Conservation (phyloP, 75 land plant species). For the Isoetes taiwanensis region DNA sequence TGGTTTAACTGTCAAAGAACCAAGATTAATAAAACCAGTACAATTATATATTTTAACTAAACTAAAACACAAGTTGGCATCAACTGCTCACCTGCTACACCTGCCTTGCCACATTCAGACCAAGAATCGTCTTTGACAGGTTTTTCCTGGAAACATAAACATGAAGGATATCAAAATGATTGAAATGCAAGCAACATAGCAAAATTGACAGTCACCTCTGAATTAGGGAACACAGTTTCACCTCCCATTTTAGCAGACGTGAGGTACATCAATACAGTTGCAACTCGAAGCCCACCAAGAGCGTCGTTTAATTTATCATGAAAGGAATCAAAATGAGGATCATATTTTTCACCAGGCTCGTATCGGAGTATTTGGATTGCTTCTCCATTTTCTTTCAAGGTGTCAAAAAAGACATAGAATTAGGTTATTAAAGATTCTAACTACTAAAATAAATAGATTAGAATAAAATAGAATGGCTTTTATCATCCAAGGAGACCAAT, state of each 20-base stretch:
- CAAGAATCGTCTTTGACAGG: conserved; percentile 42
- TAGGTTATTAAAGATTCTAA: neutral
- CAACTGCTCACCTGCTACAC: conserved; percentile 47
- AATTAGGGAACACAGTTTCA: conserved; percentile 66
- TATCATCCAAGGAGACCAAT: no score
- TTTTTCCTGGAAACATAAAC: no score
- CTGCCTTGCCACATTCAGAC: conserved; percentile 66
- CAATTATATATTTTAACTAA: no score
- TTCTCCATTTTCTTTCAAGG: conserved; percentile 57
- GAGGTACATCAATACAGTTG: conserved; percentile 78
- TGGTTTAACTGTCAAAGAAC: conserved; percentile 53
- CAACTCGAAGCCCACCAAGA: conserved; percentile 66
- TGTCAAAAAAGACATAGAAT: neutral
- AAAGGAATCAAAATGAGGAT: conserved; percentile 74
- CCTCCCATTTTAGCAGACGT: conserved; percentile 60
- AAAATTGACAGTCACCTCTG: conserved; percentile 40
- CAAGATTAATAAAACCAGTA: no score
- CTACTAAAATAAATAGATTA: neutral
- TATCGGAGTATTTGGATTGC: conserved; percentile 65
- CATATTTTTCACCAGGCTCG: conserved; percentile 64
- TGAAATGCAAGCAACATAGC: no score
- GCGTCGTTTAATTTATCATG: conserved; percentile 55
- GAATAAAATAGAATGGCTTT: no score
- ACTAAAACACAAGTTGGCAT: no score
- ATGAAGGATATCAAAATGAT: no score